A percentile compares a stretch with the other conserved stretches of the same genome.
phyloP scores from a whole-genome alignment of 1,284 basidiomycete genomes.

The Neotropicomus parvogracilis region DNA sequence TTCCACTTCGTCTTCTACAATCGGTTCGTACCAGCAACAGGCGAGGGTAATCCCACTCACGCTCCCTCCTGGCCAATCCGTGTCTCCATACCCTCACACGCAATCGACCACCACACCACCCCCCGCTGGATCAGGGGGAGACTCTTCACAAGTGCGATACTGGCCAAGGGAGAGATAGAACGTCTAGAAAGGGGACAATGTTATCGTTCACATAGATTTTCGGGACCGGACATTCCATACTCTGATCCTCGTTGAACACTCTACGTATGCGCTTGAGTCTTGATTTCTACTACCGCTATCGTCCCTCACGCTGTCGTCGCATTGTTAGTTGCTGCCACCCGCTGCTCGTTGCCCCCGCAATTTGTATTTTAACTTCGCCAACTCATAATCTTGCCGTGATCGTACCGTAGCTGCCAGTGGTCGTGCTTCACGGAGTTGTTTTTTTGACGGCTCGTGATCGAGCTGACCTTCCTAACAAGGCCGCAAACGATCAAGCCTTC shows the following conservation, averaged over 20 bases:
- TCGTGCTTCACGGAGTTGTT: slow-evolving; percentile 24
- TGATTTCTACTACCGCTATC: slow-evolving; percentile 4
- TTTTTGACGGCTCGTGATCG: slow-evolving; percentile 6
- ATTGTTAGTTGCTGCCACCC: slow-evolving; percentile 9
- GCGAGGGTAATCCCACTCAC: slow-evolving; percentile 10
- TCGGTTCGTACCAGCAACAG: slow-evolving; percentile 26
- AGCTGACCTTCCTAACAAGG: slow-evolving; percentile 21
- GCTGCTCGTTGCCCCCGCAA: slow-evolving; percentile 17
- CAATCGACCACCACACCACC: slow-evolving; percentile 20
- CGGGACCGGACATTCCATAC: slow-evolving; percentile 13
- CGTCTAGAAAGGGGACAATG: slow-evolving; percentile 10
- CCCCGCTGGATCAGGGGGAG: slow-evolving; percentile 28
- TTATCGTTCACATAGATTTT: slow-evolving; percentile 19
- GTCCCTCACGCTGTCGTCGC: slow-evolving; percentile 12
- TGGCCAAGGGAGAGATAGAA: slow-evolving; percentile 28
- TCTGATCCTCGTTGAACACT: slow-evolving; percentile 2
- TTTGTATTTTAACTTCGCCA: slow-evolving; percentile 18
- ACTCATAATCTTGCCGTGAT: slow-evolving; percentile 16
- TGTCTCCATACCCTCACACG: slow-evolving; percentile 21
- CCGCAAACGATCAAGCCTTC: slow-evolving; percentile 12
- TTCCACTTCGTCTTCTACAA: slow-evolving; percentile 16
- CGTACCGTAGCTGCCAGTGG: background rate
- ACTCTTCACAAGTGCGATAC: slow-evolving; percentile 30
- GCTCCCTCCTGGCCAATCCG: slow-evolving; percentile 17
- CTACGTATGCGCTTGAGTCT: no score